Base-by-base conservation (phyloP, 345 rosid species). In the Pistacia atlantica region DNA sequence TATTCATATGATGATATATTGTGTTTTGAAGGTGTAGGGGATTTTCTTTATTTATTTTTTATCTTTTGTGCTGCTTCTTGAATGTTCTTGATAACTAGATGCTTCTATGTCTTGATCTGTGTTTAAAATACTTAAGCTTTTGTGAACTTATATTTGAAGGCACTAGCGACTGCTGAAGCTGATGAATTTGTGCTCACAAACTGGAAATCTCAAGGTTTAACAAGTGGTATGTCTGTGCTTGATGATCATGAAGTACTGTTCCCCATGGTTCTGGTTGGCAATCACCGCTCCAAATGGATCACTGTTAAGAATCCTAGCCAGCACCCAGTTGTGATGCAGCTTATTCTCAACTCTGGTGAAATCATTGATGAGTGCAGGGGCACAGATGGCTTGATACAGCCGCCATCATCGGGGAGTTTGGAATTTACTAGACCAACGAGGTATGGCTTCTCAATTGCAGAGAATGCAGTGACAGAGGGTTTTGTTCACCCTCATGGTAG, bases 261-360 rank as follows among this genome's bases (percentile, higher is more conserved):
- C 78, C 83, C 87, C 55, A 63, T 80, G 77, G 87, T 88, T 77
- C 82, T 82, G 79, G 83, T 86, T 56, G 93, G 90, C 66, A 79
- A 80, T 77, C 81, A 83, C 80, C 55, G 35, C 65, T 75, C 89
- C 16, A 83, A 83, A 77, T 87, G 89, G 92, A 88, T 92, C 85
- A 86, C 86, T 14, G 92, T 90, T 17, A 83, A 73, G 76, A 92
- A 92, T 81, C 97, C 97, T 51, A 90, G 92, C 78, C 82, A 77
- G 62, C 84, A 83, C 28, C 91, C 94, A 14, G 90, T 90, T 73
- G 78, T 87, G 67, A 87, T 92, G 92, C 94, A 92, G 87, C 89
- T 92, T 71, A 81, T 91, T 75, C 88, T 91, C 65, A 86, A 87
- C 80, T 83, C 94, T 0, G 90, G 84, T 67, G 88, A 88, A 86